These are phyloP conservation scores for Dendrothele bispora DNA, from an alignment of 768 basidiomycete species.

Conservation along the genomic window DNA sequence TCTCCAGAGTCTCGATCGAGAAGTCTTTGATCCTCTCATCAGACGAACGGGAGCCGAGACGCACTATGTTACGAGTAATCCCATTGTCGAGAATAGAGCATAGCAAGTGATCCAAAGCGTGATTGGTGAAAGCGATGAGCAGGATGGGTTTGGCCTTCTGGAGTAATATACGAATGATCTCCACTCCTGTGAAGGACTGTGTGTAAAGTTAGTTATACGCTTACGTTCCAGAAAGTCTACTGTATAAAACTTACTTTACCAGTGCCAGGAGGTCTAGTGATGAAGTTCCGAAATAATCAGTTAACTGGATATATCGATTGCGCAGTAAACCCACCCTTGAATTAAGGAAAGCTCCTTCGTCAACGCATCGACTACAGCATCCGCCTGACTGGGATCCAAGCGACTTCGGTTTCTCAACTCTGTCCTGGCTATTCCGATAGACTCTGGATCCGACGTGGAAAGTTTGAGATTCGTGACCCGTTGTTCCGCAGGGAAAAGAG, in stretches of 20 bases:
- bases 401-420: slow-evolving; percentile 47
- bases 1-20: slow-evolving; percentile 60
- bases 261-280: slow-evolving; percentile 70
- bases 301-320: not conserved
- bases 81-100: slow-evolving; percentile 59
- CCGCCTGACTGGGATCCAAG: slow-evolving; percentile 70
- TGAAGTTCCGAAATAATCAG: slow-evolving; percentile 5
- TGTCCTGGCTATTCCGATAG: slow-evolving; percentile 46
- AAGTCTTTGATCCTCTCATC: slow-evolving; percentile 63
- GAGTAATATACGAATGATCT: slow-evolving; percentile 67
- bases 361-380: slow-evolving; percentile 63
- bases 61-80: slow-evolving; percentile 64
- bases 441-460: slow-evolving; percentile 37
- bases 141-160: slow-evolving; percentile 49
- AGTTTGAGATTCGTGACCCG: slow-evolving; percentile 41
- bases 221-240: not conserved
- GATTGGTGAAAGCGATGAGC: slow-evolving; percentile 70
- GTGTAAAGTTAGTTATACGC: slow-evolving; percentile 1
- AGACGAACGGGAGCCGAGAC: slow-evolving; percentile 64
- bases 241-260: slow-evolving; percentile 53
- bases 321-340: slow-evolving; percentile 56
- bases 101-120: slow-evolving; percentile 76
- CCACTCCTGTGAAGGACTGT: slow-evolving; percentile 71
- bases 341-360: slow-evolving; percentile 64
- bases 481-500: slow-evolving; percentile 45